Evolutionary conservation across 2,329 filamentous ascomycete genomes (phyloP).

Genomic region (Aureobasidium sp.): DNA sequence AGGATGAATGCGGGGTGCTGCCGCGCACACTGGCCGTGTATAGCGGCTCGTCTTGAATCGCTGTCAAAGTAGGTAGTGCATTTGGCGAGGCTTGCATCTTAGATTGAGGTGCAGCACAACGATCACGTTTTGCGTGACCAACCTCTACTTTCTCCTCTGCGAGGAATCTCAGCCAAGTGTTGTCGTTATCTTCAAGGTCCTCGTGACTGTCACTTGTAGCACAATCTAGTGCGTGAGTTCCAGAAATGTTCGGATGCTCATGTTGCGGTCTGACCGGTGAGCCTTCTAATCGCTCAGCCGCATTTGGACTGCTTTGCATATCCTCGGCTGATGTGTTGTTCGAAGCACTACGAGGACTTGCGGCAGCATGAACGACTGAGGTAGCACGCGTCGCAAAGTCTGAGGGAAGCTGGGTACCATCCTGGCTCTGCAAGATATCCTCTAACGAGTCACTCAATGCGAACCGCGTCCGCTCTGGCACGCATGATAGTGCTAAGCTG

Average conservation of each 20-base stretch:
- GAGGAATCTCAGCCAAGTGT: not conserved
- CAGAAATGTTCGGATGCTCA: not conserved
- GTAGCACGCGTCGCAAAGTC: not conserved
- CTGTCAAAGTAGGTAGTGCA: not conserved
- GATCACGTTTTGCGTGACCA: not conserved
- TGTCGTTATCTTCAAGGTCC: not conserved
- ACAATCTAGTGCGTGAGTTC: not conserved
- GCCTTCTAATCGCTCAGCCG: not conserved
- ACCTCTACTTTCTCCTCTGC: not conserved
- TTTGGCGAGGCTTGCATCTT: not conserved
- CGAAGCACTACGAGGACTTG: not conserved
- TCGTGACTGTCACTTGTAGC: not conserved
- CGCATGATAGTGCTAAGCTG: not conserved
- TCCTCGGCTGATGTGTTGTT: not conserved
- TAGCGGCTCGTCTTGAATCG: not conserved
- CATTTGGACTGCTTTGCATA: not conserved
- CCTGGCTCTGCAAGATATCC: not conserved
- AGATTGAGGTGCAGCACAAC: not conserved
- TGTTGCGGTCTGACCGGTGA: not conserved
- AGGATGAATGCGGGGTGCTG: slow-evolving; percentile 6
- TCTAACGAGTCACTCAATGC: not conserved
- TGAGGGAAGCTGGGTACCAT: not conserved
- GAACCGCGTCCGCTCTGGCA: not conserved
- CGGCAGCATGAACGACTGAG: not conserved
- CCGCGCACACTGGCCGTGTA: not conserved